Conservation (phyloP, 2,329 filamentous ascomycete genomes). For the Cladosporium cucumerinum region DNA sequence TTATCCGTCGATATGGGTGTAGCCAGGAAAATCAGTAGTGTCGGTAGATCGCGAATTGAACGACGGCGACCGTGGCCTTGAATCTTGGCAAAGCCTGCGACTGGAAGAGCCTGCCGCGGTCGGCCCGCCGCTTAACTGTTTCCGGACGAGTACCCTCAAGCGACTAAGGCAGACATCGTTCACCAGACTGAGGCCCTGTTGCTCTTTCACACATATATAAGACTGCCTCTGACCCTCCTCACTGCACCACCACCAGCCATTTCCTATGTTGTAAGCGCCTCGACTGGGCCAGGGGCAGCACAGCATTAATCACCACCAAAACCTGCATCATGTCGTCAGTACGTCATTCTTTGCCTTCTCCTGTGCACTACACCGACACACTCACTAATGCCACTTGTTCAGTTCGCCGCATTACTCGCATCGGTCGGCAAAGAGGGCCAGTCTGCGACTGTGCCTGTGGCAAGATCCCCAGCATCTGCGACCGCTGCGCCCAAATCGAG, state of each 20-base stretch:
- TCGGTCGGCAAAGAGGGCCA: conserved; percentile 28
- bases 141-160: neutral
- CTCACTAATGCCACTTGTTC: conserved; percentile 29
- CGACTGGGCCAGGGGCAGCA: conserved; percentile 9
- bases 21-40: too few species aligned
- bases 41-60: neutral
- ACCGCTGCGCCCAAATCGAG: conserved; percentile 20
- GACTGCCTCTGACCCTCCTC: conserved; percentile 5
- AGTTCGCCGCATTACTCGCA: conserved; percentile 31
- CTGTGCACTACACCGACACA: conserved; percentile 34
- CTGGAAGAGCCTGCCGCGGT: neutral
- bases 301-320: neutral
- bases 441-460: conserved; percentile 18
- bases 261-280: conserved; percentile 1
- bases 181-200: neutral
- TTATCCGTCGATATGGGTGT: too few species aligned
- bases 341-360: conserved; percentile 7
- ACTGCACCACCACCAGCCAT: conserved; percentile 1
- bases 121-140: neutral
- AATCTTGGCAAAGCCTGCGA: neutral
- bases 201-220: neutral
- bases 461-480: conserved; percentile 6
- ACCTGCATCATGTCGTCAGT: conserved; percentile 9
- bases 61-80: neutral
- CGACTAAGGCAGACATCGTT: conserved; percentile 4